Evolutionary conservation across 2,329 filamentous ascomycete genomes (phyloP).

Genomic region (Xylaria sp.): DNA sequence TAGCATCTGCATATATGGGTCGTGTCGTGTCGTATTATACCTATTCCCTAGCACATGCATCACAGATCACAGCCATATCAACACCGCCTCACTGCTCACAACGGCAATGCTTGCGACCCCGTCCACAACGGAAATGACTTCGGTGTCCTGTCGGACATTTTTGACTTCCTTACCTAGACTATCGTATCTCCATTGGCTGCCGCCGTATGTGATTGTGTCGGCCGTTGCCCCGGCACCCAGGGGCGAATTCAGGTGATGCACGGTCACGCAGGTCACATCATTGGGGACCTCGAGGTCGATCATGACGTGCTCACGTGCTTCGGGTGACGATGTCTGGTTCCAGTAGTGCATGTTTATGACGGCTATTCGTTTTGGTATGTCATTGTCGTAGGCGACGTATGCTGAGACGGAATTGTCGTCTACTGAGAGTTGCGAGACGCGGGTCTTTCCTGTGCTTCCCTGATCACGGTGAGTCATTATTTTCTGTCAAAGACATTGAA

Average conservation of each 20-base stretch:
- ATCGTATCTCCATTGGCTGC: slow-evolving; percentile 36
- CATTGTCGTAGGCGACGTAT: slow-evolving; percentile 30
- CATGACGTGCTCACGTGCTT: slow-evolving; percentile 21
- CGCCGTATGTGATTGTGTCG: slow-evolving; percentile 34
- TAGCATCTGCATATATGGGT: not conserved
- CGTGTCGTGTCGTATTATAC: too few species aligned
- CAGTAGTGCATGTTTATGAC: slow-evolving; percentile 35
- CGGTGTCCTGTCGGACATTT: slow-evolving; percentile 31
- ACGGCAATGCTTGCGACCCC: slow-evolving; percentile 27
- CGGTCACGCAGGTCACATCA: slow-evolving; percentile 21
- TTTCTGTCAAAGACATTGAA: not conserved
- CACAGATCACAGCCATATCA: slow-evolving; percentile 23
- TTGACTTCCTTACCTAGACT: slow-evolving; percentile 33
- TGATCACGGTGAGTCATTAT: not conserved
- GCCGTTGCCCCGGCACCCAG: slow-evolving; percentile 33
- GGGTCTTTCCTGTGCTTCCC: slow-evolving; percentile 26
- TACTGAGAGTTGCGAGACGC: slow-evolving; percentile 23
- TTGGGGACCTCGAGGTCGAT: slow-evolving; percentile 25
- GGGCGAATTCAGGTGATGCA: slow-evolving; percentile 32
- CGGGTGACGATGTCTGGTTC: slow-evolving; percentile 31
- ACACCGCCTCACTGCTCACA: slow-evolving; percentile 29
- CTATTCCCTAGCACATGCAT: too few species aligned
- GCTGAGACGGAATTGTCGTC: slow-evolving; percentile 24
- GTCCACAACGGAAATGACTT: slow-evolving; percentile 24
- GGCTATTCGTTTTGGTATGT: slow-evolving; percentile 28